phyloP scores from a whole-genome alignment of 2,329 filamentous ascomycete genomes.

The Epichloe sp. region DNA sequence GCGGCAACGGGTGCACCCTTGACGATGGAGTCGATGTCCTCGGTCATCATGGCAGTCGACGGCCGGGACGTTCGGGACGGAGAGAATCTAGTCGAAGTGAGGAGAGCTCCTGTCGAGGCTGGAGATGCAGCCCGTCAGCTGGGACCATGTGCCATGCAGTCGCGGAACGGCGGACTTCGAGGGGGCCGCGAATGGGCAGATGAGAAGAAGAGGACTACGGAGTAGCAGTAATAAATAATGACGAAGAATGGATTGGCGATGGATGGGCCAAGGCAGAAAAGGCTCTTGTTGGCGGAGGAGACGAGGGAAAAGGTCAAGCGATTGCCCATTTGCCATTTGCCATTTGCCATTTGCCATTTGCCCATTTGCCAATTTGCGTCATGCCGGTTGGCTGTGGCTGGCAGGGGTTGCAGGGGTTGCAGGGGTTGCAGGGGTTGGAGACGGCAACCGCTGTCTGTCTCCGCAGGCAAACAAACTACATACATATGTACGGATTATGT shows the following conservation, averaged over 20 bases:
- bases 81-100: neutral
- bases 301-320: neutral
- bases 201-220: neutral
- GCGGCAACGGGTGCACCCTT: conserved; percentile 65
- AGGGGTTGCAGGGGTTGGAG: too few species aligned
- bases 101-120: neutral
- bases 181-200: neutral
- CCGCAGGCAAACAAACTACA: too few species aligned
- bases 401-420: too few species aligned
- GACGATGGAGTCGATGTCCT: conserved; percentile 74
- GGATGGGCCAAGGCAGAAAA: too few species aligned
- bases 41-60: conserved; percentile 34
- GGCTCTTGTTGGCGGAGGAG: too few species aligned
- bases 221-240: too few species aligned
- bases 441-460: too few species aligned
- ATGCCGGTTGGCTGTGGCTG: neutral
- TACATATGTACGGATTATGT: too few species aligned
- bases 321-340: neutral
- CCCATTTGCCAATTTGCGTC: neutral
- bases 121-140: conserved; percentile 1
- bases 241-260: neutral
- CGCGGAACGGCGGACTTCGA: neutral
- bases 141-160: conserved; percentile 3
- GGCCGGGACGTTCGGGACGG: neutral
- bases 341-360: neutral